phyloP scores from a whole-genome alignment of 2,329 filamentous ascomycete species.

The Tolypocladium ophioglossoides region DNA sequence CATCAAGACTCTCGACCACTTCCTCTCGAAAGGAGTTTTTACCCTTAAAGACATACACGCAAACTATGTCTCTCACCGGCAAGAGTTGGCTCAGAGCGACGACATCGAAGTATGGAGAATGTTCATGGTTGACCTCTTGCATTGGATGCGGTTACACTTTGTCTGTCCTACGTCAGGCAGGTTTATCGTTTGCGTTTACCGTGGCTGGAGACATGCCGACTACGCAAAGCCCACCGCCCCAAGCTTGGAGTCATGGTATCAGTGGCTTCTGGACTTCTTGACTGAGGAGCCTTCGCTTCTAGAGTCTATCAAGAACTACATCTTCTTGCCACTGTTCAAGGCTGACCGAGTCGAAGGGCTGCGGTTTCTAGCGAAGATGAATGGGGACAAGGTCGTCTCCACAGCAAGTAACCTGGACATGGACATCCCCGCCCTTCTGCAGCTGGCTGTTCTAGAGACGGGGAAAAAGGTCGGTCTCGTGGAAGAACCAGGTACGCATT shows the following conservation, averaged over 20 bases:
- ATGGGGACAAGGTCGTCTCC: conserved; percentile 35
- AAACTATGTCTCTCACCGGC: conserved; percentile 30
- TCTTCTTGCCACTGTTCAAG: conserved; percentile 53
- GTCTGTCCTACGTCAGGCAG: conserved; percentile 51
- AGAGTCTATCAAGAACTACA: conserved; percentile 53
- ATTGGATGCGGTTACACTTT: conserved; percentile 46
- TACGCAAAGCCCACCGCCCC: conserved; percentile 13
- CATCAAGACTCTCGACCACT: conserved; percentile 55
- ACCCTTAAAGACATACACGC: conserved; percentile 32
- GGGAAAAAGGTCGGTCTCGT: conserved; percentile 62
- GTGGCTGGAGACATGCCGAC: conserved; percentile 26
- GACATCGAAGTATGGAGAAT: conserved; percentile 34
- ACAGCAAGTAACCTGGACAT: conserved; percentile 33
- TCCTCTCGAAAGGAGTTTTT: conserved; percentile 51
- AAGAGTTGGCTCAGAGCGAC: conserved; percentile 7
- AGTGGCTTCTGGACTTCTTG: conserved; percentile 44
- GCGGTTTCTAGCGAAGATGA: conserved; percentile 47
- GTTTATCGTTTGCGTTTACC: conserved; percentile 47
- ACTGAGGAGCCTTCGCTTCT: conserved; percentile 38
- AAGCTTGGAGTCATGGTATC: conserved; percentile 38
- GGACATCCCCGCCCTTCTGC: conserved; percentile 45
- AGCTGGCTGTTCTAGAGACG: conserved; percentile 57
- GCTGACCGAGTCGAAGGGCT: conserved; percentile 42
- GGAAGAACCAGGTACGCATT: conserved; percentile 49
- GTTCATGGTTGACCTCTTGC: conserved; percentile 37